Base-by-base conservation (phyloP, 2,329 filamentous ascomycete genomes). In the Arthrobotrys musiformis region DNA sequence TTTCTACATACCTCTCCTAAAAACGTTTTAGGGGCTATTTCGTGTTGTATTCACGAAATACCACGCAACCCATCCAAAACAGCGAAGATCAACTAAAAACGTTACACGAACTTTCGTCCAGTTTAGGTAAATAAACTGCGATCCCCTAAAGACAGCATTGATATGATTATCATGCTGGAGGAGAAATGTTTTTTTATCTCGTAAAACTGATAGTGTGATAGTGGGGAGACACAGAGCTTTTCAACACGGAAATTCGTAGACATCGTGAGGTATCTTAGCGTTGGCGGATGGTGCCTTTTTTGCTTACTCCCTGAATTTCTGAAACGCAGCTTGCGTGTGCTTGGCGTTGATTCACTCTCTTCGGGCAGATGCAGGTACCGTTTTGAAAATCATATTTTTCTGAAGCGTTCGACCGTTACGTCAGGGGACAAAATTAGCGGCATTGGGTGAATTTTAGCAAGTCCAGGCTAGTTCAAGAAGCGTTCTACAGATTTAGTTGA, bases 141-240 rank as follows among this genome's bases (percentile, higher is more conserved):
- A 13, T 13, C 26, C n/a, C 9, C n/a, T 8, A 30, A 15, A 15
- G 35, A n/a, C 2, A 15, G 2, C 2, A 33, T 56, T 56, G 17
- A 9, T 6, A 56, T 56, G 50, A 56, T 35, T 35, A 37, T 56
- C 30, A 19, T 19, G n/a, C 15, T 42, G 6, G 28, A 9, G 22
- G 4, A 56, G 4, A 37, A 1, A 9, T 13, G 7, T 17, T n/a
- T 22, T n/a, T n/a, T n/a, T n/a, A n/a, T n/a, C n/a, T 22, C 9
- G 28, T 35, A 9, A 56, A 37, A 28, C n/a, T n/a, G n/a, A n/a
- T n/a, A n/a, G n/a, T n/a, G n/a, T 56, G 50, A 56, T 56, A 56
- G 30, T 56, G 28, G 48, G 48, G 5, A 9, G 50, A 56, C 19
- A 56, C 19, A 52, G 24, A 28, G 7, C 1, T 9, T 15, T 28